Base-by-base conservation (phyloP, 306 rosid genomes). In the Vicia faba region DNA sequence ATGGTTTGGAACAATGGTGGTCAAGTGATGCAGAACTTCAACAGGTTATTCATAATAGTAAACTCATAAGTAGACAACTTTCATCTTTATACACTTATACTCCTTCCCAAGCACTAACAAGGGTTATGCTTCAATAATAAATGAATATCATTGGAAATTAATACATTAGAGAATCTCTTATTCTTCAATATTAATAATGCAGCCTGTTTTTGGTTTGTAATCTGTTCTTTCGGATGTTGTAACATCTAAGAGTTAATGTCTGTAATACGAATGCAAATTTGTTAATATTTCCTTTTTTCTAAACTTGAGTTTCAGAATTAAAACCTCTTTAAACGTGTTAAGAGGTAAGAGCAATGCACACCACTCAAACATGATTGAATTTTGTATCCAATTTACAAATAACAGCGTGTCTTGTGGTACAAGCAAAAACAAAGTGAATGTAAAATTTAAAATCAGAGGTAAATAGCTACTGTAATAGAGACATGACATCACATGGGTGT, bases 1-100 rank as follows among this genome's bases (percentile, higher is more conserved):
- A 95, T 78, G 99, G 97, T 8, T 36, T 90, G 59, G 95, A 87
- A 72, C 97, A 95, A 66, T 95, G 99, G 99, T 95, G 97, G 97
- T 90, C 99, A 29, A 92, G 89, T 63, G 97, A 88, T 71, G 77
- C 87, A 71, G 90, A 90, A 60, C 95, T 88, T 81, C 90, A 88
- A 59, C 66, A 85, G 77, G 95, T 87, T 75, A 83, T 83, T 28
- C 86, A 88, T 35, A 87, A 79, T 13, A 93, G 97, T 66, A 90
- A 83, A 75, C 91, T 93, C 70, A 88, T 93, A 66, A 93, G 83
- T 80, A 83, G 83, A 66, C 97, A 95, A 73, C 84, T 95, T 64
- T 81, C 86, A 75, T 95, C 99, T 49, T 74, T 90, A 58, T 84
- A 88, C 65, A 65, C 64, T 40, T 69, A 72, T 40, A 81, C 89